These are phyloP conservation scores for Globisporangium iwayamae DNA, from an alignment of 352 stramenopile species.

Conservation along the genomic window DNA sequence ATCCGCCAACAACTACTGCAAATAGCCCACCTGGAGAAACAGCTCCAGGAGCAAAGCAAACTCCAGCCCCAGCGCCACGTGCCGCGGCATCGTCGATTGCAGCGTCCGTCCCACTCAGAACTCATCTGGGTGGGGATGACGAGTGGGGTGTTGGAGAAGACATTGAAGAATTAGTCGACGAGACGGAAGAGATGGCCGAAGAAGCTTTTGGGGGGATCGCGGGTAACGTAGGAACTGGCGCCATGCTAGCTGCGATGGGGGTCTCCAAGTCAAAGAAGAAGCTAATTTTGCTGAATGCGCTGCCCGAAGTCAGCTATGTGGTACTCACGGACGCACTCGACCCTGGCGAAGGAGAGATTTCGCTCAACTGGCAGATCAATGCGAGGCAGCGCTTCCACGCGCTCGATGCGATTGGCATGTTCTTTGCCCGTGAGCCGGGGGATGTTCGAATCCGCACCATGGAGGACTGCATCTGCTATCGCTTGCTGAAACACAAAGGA, in stretches of 20 bases:
- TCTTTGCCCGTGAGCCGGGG: conserved; percentile 30
- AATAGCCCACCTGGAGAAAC: background rate
- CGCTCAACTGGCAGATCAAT: conserved; percentile 56
- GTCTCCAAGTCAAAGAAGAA: conserved; percentile 31
- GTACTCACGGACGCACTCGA: conserved; percentile 46
- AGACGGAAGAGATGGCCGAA: conserved; percentile 13
- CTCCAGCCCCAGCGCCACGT: background rate
- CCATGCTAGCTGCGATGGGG: conserved; percentile 21
- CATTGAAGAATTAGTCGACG: conserved; percentile 4
- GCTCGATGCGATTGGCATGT: conserved; percentile 59
- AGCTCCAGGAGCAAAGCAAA: background rate
- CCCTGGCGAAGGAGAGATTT: conserved; percentile 49
- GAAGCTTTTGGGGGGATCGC: conserved; percentile 13
- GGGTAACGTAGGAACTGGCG: conserved; percentile 14
- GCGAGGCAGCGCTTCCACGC: conserved; percentile 48
- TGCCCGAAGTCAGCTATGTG: conserved; percentile 48
- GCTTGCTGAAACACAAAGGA: conserved; percentile 35
- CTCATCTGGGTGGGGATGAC: conserved; percentile 11
- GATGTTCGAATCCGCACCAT: conserved; percentile 33
- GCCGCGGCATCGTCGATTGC: too few species aligned
- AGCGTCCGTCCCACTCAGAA: background rate
- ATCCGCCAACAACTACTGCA: background rate
- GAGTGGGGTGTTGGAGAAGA: conserved; percentile 12
- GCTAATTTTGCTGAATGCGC: conserved; percentile 40
- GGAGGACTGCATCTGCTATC: conserved; percentile 61